Evolutionary conservation across 2,329 filamentous ascomycete genomes (phyloP), one percentile per base, ranked within the genome.

Genomic region (Sclerotinia borealis): DNA sequence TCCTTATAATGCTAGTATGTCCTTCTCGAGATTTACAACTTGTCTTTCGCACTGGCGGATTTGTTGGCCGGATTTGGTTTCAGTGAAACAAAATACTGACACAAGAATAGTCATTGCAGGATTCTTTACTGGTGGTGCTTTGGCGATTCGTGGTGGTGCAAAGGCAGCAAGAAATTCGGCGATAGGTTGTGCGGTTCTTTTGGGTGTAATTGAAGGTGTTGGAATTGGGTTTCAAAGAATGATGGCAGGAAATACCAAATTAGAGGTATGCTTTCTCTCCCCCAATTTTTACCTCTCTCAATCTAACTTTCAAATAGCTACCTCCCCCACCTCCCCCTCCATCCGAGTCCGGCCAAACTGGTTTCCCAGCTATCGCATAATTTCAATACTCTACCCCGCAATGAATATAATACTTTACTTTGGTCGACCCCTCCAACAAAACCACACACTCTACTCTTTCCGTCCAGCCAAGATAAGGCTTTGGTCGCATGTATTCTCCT

Each of bases 171-270:
- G 95, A 72, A 98, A 98, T 78, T 93, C 92, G 65, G 95, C 95
- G 67, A 98, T 99, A 73, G 95, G 93, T 70, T 98, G 95, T 77
- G 95, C 92, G 31, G 90, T 96, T 68, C 84, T 99, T 73, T 82
- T 99, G 51, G 95, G 91, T 58, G 93, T 99, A 69, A 98, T 99
- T 68, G 93, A 99, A 78, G 93, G 95, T 72, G 95, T 98, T 62
- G 93, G 93, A 72, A 98, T 99, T 74, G 93, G 91, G 10, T 93
- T 97, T 80, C 90, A 92, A 77, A 88, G 93, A 77, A 92, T 96
- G 89, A 90, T 96, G 85, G 91, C 93, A 41, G 90, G 92, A 68
- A 89, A 88, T 76, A 96, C 92, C 68, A 89, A 89, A 79, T 80
- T 96, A 71, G 92, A 96, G 79, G 86, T 88, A 72, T 70, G 79